These are phyloP conservation scores for Knufia fluminis DNA, from an alignment of 2,329 filamentous ascomycete genomes.

Conservation along the genomic window DNA sequence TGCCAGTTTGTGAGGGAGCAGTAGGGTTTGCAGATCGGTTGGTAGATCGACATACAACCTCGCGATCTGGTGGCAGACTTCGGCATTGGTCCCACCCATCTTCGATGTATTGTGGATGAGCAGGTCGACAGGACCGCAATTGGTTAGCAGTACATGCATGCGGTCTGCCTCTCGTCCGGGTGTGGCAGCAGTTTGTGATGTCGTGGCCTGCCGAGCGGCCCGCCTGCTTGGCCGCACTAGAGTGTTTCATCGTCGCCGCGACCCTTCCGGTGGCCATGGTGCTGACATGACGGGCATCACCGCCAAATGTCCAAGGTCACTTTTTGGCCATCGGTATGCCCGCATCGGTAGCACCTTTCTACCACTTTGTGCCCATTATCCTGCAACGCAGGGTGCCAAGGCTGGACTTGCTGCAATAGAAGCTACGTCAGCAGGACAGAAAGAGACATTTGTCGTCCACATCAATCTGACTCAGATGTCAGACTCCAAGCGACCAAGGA, in stretches of 20 bases:
- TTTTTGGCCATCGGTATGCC: conserved; percentile 2
- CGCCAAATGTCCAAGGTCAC: conserved; percentile 1
- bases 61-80: conserved; percentile 1
- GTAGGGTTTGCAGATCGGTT: conserved; percentile 3
- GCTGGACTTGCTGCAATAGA: background rate
- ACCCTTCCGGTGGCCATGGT: conserved; percentile 1
- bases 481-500: conserved; percentile 2
- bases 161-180: conserved; percentile 2
- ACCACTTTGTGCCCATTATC: no score
- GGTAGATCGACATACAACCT: conserved; percentile 1
- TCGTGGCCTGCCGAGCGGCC: background rate
- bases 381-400: no score
- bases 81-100: conserved; percentile 1
- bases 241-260: conserved; percentile 2
- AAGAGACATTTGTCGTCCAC: conserved; percentile 2
- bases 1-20: background rate
- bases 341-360: background rate
- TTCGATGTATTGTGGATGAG: background rate
- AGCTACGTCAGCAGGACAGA: conserved; percentile 3
- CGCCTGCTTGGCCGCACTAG: background rate
- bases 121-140: background rate
- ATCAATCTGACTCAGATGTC: background rate
- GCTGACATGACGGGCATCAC: background rate
- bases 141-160: conserved; percentile 3
- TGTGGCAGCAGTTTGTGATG: conserved; percentile 1